phyloP scores from a whole-genome alignment of 1,284 basidiomycete genomes.

The Taiwanofungus camphoratus region DNA sequence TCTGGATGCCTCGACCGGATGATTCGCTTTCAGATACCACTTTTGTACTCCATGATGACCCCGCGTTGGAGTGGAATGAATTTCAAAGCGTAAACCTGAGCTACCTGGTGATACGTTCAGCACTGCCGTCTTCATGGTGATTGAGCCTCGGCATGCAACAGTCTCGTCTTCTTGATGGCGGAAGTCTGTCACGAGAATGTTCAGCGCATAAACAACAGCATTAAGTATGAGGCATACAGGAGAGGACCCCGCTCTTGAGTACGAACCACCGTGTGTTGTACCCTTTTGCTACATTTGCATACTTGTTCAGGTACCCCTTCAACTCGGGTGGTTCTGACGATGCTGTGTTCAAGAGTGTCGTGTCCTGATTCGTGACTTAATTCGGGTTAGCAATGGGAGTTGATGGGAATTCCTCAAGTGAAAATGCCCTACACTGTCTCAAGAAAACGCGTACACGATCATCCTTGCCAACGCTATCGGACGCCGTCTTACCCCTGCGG shows the following conservation, averaged over 20 bases:
- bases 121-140: conserved; percentile 79
- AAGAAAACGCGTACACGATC: conserved; percentile 83
- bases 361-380: conserved; percentile 76
- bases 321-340: conserved; percentile 58
- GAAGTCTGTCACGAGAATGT: conserved; percentile 54
- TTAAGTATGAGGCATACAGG: conserved; percentile 48
- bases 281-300: conserved; percentile 86
- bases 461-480: conserved; percentile 68
- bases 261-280: conserved; percentile 96
- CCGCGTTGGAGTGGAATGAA: conserved; percentile 58
- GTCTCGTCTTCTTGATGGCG: conserved; percentile 91
- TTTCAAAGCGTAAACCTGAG: conserved; percentile 78
- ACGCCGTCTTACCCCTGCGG: conserved; percentile 68
- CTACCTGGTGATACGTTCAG: conserved; percentile 45
- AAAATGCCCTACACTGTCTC: conserved; percentile 59
- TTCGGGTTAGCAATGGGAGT: not conserved
- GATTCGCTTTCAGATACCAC: conserved; percentile 90
- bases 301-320: conserved; percentile 84
- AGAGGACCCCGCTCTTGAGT: conserved; percentile 79
- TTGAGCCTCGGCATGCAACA: conserved; percentile 82
- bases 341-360: conserved; percentile 48
- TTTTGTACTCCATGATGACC: conserved; percentile 53
- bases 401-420: not conserved
- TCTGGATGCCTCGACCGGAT: conserved; percentile 84
- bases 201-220: conserved; percentile 9